Evolutionary conservation across 805 yeast species (phyloP).

Genomic region (Yarrowia osloensis): DNA sequence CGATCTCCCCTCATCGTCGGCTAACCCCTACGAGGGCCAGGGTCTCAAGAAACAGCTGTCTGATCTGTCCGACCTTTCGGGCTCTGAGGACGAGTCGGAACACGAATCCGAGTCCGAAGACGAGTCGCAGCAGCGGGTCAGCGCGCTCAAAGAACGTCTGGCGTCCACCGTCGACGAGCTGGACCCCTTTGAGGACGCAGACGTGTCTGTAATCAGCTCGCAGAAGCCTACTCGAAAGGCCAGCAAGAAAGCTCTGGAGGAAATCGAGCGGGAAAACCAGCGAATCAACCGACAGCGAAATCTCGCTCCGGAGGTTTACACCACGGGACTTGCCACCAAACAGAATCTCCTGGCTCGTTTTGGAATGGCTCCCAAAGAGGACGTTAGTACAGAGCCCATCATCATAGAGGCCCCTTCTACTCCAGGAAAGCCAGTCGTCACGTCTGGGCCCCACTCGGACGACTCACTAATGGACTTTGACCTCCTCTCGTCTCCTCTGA

Average conservation of each 20-base stretch:
- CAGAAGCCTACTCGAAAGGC: conserved; percentile 27
- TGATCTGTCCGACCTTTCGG: background rate
- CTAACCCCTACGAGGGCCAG: background rate
- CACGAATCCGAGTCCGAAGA: background rate
- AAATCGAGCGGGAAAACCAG: conserved; percentile 34
- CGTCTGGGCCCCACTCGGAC: background rate
- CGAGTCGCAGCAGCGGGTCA: background rate
- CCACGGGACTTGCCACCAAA: conserved; percentile 27
- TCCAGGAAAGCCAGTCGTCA: background rate
- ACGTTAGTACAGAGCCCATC: too few species aligned
- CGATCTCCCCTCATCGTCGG: background rate
- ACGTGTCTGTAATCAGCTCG: background rate
- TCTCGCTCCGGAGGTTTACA: conserved; percentile 36
- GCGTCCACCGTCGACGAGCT: background rate
- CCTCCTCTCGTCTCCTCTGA: background rate
- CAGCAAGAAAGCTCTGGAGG: conserved; percentile 36
- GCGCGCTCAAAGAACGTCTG: background rate
- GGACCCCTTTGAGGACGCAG: conserved; percentile 21
- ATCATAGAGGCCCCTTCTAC: conserved; percentile 16
- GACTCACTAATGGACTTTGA: conserved; percentile 11
- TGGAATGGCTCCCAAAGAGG: background rate
- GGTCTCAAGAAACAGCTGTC: background rate
- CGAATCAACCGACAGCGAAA: conserved; percentile 35
- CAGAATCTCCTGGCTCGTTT: conserved; percentile 13
- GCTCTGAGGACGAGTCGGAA: background rate